Evolutionary conservation across 441 rosid species (phyloP).

Genomic region (Dalechampia spathulata): DNA sequence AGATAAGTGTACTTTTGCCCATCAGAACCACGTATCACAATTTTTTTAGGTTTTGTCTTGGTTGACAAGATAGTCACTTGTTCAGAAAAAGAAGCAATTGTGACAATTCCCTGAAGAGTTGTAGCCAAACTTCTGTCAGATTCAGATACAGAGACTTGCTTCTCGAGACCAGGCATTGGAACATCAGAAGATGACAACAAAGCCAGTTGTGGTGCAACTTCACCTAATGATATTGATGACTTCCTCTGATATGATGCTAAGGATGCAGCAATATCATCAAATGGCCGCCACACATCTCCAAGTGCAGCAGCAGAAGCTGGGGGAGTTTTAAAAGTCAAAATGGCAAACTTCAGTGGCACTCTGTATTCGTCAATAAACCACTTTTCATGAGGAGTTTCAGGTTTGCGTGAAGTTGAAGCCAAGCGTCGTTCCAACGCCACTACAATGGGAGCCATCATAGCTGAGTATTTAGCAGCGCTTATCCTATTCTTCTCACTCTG

Average conservation of each 20-base stretch:
- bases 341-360: conserved; percentile 70
- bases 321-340: conserved; percentile 75
- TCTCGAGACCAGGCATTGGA: conserved; percentile 99
- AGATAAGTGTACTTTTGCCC: conserved; percentile 85
- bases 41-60: conserved; percentile 96
- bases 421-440: conserved; percentile 96
- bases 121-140: conserved; percentile 40
- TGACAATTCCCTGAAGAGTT: conserved; percentile 66
- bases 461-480: conserved; percentile 92
- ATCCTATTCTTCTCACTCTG: conserved; percentile 90
- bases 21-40: conserved; percentile 87
- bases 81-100: conserved; percentile 73
- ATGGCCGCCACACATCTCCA: conserved; percentile 92
- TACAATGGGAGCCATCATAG: conserved; percentile 98
- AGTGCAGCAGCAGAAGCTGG: conserved; percentile 71
- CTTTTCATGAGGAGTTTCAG: conserved; percentile 93
- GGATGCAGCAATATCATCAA: conserved; percentile 84
- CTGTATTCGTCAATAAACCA: conserved; percentile 82
- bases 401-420: conserved; percentile 88
- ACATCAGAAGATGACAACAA: conserved; percentile 85
- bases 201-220: conserved; percentile 94
- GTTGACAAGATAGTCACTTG: conserved; percentile 79
- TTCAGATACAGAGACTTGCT: conserved; percentile 52
- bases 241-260: conserved; percentile 87
- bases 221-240: conserved; percentile 71